Percentiles rank a stretch among this genome's conserved stretches.
phyloP scores from a whole-genome alignment of 495 filamentous ascomycete species.

The Beverwykella pulmonaria region DNA sequence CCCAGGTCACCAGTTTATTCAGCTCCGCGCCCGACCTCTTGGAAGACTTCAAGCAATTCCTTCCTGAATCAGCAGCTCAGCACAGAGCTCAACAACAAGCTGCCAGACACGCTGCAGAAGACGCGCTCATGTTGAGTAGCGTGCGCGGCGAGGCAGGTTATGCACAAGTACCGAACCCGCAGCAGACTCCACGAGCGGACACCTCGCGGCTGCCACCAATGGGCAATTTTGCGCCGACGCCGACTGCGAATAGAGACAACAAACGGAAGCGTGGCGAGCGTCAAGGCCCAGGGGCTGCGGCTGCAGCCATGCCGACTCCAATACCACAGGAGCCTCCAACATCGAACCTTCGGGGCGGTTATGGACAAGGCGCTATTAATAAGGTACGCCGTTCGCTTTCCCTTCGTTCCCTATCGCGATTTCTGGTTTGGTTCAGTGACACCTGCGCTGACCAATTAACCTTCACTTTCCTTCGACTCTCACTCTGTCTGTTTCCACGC shows the following conservation, averaged over 20 bases:
- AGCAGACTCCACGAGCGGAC: conserved; percentile 46
- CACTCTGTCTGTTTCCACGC: conserved; percentile 13
- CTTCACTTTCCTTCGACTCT: not conserved
- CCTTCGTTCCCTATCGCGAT: not conserved
- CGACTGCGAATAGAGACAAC: conserved; percentile 76
- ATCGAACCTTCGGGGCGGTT: conserved; percentile 26
- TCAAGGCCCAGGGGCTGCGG: conserved; percentile 26
- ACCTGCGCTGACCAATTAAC: not conserved
- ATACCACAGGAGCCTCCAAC: conserved; percentile 43
- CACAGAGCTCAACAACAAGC: conserved; percentile 69
- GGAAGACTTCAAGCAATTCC: conserved; percentile 98
- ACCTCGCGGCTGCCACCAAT: conserved; percentile 71
- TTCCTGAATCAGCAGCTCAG: conserved; percentile 94
- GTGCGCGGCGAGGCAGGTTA: conserved; percentile 59
- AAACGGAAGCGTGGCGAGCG: conserved; percentile 71
- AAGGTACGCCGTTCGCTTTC: conserved; percentile 50
- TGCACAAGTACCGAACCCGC: conserved; percentile 46
- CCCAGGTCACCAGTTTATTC: conserved; percentile 94
- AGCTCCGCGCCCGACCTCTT: conserved; percentile 92
- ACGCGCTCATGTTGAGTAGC: conserved; percentile 64
- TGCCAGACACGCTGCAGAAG: conserved; percentile 68
- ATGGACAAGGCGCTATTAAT: conserved; percentile 51
- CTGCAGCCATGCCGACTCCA: conserved; percentile 22
- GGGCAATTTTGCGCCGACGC: conserved; percentile 86
- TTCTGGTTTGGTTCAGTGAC: not conserved